Percentiles rank a stretch among this genome's conserved stretches.
phyloP scores from a whole-genome alignment of 192 early-diverging fungal species.

The Lobosporangium transversale region DNA sequence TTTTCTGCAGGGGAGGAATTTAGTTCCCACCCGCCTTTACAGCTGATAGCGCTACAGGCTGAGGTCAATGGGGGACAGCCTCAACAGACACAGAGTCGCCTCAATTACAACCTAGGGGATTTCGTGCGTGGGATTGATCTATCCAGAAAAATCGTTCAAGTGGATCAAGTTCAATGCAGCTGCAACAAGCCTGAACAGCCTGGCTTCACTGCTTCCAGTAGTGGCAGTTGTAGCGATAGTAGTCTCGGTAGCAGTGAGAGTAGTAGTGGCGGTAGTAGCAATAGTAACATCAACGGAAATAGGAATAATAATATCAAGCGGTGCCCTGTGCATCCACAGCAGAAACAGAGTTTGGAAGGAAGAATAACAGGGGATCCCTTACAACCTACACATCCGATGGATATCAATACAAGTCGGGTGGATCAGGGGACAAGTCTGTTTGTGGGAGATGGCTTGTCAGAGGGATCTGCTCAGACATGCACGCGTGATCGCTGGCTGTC shows the following conservation, averaged over 20 bases:
- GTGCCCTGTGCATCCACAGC: background rate
- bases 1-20: conserved; percentile 9
- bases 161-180: background rate
- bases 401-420: background rate
- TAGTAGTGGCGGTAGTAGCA: background rate
- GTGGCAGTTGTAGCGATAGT: background rate
- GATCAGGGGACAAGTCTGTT: conserved; percentile 7
- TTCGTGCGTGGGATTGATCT: conserved; percentile 56
- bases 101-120: conserved; percentile 41
- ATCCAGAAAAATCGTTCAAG: conserved; percentile 19
- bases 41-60: conserved; percentile 6
- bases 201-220: background rate
- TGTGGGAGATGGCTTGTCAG: background rate
- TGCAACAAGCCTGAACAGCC: background rate
- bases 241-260: background rate
- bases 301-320: background rate
- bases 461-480: no score
- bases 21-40: conserved; percentile 18
- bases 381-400: background rate
- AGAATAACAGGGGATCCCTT: background rate
- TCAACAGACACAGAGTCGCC: conserved; percentile 4
- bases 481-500: no score
- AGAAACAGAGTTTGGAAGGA: no score
- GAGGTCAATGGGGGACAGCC: conserved; percentile 10
- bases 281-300: background rate